Percentiles rank a stretch among this genome's conserved stretches.
Evolutionary conservation across 345 rosid species (phyloP).

Genomic region (Lepidium sativum): DNA sequence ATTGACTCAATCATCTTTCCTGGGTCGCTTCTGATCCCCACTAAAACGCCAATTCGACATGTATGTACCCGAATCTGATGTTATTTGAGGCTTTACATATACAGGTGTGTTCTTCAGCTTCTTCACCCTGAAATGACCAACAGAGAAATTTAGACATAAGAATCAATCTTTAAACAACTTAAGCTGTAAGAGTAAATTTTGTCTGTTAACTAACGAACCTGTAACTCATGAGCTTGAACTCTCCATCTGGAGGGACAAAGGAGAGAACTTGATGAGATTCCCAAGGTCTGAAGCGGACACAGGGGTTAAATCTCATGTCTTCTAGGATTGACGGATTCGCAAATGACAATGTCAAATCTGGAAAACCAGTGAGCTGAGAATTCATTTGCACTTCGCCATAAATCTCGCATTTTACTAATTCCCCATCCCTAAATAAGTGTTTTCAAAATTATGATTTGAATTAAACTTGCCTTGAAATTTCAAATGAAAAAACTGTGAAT

Average conservation of each 20-base stretch:
- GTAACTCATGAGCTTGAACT: constrained; percentile 95
- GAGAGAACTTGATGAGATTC: constrained; percentile 88
- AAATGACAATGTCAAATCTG: constrained; percentile 87
- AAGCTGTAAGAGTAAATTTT: not conserved
- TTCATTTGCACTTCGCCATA: constrained; percentile 86
- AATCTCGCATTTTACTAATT: constrained; percentile 37
- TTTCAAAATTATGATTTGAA: not conserved
- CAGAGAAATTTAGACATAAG: not conserved
- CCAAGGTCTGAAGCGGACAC: constrained; percentile 93
- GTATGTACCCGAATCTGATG: constrained; percentile 69
- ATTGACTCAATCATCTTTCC: constrained; percentile 79
- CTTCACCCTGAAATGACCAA: constrained; percentile 47
- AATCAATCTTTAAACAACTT: not conserved
- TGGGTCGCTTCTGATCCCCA: constrained; percentile 77
- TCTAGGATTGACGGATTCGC: constrained; percentile 70
- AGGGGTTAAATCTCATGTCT: constrained; percentile 82
- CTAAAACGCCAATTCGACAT: constrained; percentile 61
- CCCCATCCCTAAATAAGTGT: constrained; percentile 29
- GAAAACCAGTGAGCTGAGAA: constrained; percentile 86
- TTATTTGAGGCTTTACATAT: constrained; percentile 86
- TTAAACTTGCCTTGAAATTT: not conserved
- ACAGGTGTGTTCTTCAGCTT: constrained; percentile 77
- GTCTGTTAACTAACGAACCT: constrained; percentile 36
- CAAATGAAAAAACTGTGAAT: not conserved
- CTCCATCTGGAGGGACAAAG: constrained; percentile 97